Evolutionary conservation across 2,329 filamentous ascomycete genomes (phyloP).

Genomic region (Botrytis paeoniae): DNA sequence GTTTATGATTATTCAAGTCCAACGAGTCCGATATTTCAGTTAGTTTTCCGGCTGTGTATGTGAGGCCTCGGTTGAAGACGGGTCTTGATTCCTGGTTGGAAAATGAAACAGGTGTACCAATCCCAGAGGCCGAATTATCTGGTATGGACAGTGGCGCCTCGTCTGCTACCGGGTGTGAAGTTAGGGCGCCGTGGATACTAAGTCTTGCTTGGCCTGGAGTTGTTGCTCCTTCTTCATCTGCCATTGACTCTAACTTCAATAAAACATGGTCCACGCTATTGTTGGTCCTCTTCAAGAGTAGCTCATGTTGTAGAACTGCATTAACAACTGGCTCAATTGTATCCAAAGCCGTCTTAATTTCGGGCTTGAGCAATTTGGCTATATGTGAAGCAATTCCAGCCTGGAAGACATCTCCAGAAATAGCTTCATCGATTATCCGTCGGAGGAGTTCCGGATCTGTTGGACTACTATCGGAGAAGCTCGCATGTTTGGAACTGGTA

Average conservation of each 20-base stretch:
- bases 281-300: slow-evolving; percentile 36
- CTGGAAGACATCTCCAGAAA: slow-evolving; percentile 36
- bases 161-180: background rate
- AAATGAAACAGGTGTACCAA: background rate
- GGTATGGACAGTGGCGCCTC: background rate
- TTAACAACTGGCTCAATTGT: slow-evolving; percentile 38
- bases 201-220: background rate
- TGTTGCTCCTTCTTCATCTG: slow-evolving; percentile 18
- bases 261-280: slow-evolving; percentile 36
- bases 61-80: slow-evolving; percentile 14
- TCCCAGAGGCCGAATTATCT: background rate
- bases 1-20: slow-evolving; percentile 29
- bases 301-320: slow-evolving; percentile 37
- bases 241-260: slow-evolving; percentile 28
- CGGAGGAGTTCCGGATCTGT: slow-evolving; percentile 33
- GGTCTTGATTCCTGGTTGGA: slow-evolving; percentile 1
- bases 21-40: slow-evolving; percentile 31
- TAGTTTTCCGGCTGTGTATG: slow-evolving; percentile 28
- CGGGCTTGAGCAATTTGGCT: slow-evolving; percentile 35
- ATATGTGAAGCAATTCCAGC: slow-evolving; percentile 35
- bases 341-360: slow-evolving; percentile 36
- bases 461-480: slow-evolving; percentile 18
- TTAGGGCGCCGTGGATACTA: background rate
- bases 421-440: slow-evolving; percentile 33
- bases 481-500: background rate